phyloP scores from a whole-genome alignment of 352 stramenopile species.

The Phytophthora palmivora region DNA sequence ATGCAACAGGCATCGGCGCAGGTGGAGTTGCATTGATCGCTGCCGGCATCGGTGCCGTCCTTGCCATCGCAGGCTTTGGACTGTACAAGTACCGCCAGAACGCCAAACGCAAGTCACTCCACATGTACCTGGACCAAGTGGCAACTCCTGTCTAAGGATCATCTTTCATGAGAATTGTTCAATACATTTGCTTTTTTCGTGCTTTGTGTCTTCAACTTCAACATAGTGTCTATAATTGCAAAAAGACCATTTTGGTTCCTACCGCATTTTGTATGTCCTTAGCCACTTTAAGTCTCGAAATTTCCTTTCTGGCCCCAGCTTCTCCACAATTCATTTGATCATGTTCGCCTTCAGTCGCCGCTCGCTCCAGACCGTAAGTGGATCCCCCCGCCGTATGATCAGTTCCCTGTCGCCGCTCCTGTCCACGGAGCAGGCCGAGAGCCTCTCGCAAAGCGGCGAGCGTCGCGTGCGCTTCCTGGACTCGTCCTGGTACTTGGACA shows the following conservation, averaged over 20 bases:
- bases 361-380: constrained; percentile 21
- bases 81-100: constrained; percentile 28
- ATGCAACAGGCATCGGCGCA: constrained; percentile 2
- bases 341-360: constrained; percentile 13
- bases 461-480: constrained; percentile 72
- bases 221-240: too few species aligned
- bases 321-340: not conserved
- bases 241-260: too few species aligned
- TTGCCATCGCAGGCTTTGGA: constrained; percentile 30
- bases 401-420: constrained; percentile 52
- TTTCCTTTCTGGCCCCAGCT: too few species aligned
- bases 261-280: too few species aligned
- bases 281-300: too few species aligned
- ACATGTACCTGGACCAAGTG: constrained; percentile 23
- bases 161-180: too few species aligned
- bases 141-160: constrained; percentile 23
- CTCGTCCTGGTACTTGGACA: constrained; percentile 86
- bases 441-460: constrained; percentile 33
- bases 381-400: constrained; percentile 10
- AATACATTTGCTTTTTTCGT: too few species aligned
- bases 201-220: too few species aligned
- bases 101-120: constrained; percentile 8
- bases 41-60: constrained; percentile 22
- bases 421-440: constrained; percentile 59
- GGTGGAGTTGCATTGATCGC: constrained; percentile 26